Conservation (phyloP, 257 asterid genomes). For the Echites panduratus region DNA sequence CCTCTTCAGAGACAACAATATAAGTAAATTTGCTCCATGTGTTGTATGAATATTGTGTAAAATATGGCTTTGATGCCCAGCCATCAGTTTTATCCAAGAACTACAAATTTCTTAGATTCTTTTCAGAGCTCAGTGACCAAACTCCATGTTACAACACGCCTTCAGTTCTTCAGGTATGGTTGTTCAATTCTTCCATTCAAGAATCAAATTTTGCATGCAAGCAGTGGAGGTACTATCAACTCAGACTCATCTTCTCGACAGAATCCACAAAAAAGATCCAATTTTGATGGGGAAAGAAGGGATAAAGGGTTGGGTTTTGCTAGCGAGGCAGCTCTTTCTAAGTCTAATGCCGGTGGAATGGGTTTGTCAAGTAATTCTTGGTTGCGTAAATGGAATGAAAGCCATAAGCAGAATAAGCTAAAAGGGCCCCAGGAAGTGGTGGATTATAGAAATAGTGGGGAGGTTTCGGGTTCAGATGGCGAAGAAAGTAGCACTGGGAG, state of each 20-base stretch:
- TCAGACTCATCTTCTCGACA: conserved; percentile 27
- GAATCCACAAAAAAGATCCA: conserved; percentile 34
- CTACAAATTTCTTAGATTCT: conserved; percentile 37
- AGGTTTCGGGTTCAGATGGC: conserved; percentile 58
- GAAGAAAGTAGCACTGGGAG: conserved; percentile 70
- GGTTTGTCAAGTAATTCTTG: conserved; percentile 44
- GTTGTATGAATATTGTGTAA: background rate
- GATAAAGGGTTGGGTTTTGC: conserved; percentile 20
- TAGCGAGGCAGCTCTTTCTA: conserved; percentile 14
- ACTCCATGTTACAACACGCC: conserved; percentile 33
- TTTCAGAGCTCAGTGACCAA: conserved; percentile 52
- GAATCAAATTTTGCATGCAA: conserved; percentile 30
- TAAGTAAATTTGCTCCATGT: background rate
- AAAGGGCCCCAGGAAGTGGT: conserved; percentile 41
- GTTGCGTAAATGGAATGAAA: conserved; percentile 68
- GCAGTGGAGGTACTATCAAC: conserved; percentile 14
- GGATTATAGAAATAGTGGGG: conserved; percentile 53
- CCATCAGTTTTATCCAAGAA: conserved; percentile 51
- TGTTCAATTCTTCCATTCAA: conserved; percentile 38
- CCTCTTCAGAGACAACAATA: background rate
- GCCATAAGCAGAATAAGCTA: conserved; percentile 24
- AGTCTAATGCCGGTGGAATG: conserved; percentile 19
- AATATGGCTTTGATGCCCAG: conserved; percentile 51
- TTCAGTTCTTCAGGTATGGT: conserved; percentile 42
- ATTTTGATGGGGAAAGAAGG: conserved; percentile 31